phyloP scores from a whole-genome alignment of 257 asterid species.

The Forsythia viridissima region DNA sequence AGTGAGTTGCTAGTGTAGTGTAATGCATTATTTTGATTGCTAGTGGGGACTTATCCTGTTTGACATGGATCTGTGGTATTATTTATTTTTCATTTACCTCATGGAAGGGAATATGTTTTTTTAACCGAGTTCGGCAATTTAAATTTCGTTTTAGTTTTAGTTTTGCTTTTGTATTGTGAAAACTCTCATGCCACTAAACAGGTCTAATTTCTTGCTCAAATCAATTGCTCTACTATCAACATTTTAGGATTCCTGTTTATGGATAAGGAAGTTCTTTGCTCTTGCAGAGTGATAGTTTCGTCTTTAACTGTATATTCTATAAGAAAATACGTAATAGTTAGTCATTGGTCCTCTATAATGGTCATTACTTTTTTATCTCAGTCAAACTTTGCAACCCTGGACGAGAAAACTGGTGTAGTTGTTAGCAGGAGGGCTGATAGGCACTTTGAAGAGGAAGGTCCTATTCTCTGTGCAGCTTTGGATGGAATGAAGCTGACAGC shows the following conservation, averaged over 20 bases:
- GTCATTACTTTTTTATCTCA: conserved; percentile 24
- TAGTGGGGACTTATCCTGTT: neutral
- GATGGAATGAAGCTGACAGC: conserved; percentile 87
- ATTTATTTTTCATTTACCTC: neutral
- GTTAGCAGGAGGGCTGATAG: conserved; percentile 95
- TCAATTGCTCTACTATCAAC: neutral
- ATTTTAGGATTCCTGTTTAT: neutral
- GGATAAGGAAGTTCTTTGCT: neutral
- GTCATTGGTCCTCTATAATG: conserved; percentile 8
- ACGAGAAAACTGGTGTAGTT: conserved; percentile 81
- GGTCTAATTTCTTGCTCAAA: neutral
- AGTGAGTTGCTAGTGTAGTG: neutral
- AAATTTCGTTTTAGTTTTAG: neutral
- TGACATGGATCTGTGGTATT: neutral
- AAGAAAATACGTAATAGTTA: neutral
- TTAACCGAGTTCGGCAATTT: neutral
- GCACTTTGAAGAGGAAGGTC: conserved; percentile 99
- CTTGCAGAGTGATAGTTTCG: neutral
- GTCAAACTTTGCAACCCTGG: conserved; percentile 98
- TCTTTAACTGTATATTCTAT: neutral
- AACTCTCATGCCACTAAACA: neutral
- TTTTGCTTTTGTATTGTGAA: neutral
- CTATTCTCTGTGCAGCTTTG: conserved; percentile 85
- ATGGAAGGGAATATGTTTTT: neutral
- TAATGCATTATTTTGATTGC: neutral